Evolutionary conservation across 1,139 yeast genomes (phyloP), one percentile per base, ranked within the genome.

Genomic region (Magnusiomyces sp.): DNA sequence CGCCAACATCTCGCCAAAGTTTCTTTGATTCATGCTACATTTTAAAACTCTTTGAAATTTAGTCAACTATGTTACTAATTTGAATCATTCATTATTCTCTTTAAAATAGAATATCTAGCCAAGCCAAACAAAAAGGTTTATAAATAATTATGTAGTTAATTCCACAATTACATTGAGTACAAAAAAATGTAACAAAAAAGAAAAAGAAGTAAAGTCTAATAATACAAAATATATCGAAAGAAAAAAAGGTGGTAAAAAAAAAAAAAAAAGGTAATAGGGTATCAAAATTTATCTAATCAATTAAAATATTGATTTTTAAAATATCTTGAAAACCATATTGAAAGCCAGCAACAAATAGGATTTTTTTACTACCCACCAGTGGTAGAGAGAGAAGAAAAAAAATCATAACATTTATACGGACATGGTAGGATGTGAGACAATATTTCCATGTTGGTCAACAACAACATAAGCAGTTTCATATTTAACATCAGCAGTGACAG

Each of bases 301-400:
- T 10, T 4, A 11, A 27, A 40, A 16, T 10, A 14, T 10, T 16
- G 13, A 29, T 38, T 23, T 19, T 16, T n/a, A 40, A 5, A 16
- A 23, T 19, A 10, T 4, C 14, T 16, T 16, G 43, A 19, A 29
- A 16, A 19, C 17, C 27, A 17, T 27, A 19, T 40, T 16, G 40
- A 37, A 13, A 37, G 19, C 3, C 16, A 14, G 45, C 27, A 42
- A 48, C 29, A 47, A 50, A 47, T 43, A n/a, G 5, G 9, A 27
- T 10, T 31, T 42, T 7, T 31, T 20, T 29, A 17, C 11, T 19
- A 42, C 31, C 3, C 14, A 32, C 16, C 31, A 14, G 29, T 31
- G 23, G 33, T 20, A n/a, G 29, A 32, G 4, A 42, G 38, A 9
- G 23, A 20, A 16, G n/a, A 13, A 9, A 6, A 27, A 42, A 31